phyloP scores from a whole-genome alignment of 208 protist genomes.

The Trypanosoma melophagium region DNA sequence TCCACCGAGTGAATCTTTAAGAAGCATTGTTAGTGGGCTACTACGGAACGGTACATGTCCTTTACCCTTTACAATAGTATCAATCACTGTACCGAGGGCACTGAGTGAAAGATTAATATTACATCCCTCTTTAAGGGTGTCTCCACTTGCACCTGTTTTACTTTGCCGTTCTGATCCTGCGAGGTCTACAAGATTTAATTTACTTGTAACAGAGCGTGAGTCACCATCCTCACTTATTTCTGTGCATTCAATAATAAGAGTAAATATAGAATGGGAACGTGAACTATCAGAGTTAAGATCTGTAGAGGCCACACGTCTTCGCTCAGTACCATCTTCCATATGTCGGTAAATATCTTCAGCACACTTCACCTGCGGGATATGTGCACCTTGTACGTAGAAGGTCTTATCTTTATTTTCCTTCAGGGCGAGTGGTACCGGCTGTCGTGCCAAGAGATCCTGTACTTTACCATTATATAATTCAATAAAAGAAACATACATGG shows the following conservation, averaged over 20 bases:
- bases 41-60: conserved; percentile 86
- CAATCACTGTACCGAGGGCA: conserved; percentile 88
- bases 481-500: conserved; percentile 81
- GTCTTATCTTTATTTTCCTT: conserved; percentile 82
- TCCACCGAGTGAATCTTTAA: conserved; percentile 90
- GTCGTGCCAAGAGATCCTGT: conserved; percentile 80
- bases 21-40: conserved; percentile 85
- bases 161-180: conserved; percentile 90
- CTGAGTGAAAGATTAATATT: conserved; percentile 94
- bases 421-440: conserved; percentile 83
- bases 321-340: conserved; percentile 89
- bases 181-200: conserved; percentile 92
- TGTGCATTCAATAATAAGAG: conserved; percentile 76
- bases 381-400: conserved; percentile 82
- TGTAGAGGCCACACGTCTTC: conserved; percentile 75
- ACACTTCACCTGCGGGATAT: conserved; percentile 75
- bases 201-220: conserved; percentile 69
- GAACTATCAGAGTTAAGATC: conserved; percentile 90
- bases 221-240: conserved; percentile 78
- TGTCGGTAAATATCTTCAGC: conserved; percentile 67
- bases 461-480: conserved; percentile 92
- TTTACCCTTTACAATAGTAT: conserved; percentile 87
- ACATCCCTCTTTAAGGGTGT: conserved; percentile 92
- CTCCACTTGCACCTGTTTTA: conserved; percentile 88
- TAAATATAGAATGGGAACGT: conserved; percentile 91